A percentile compares a stretch with the other conserved stretches of the same genome.
Conservation (phyloP, 306 rosid genomes). For the Cercis canadensis region DNA sequence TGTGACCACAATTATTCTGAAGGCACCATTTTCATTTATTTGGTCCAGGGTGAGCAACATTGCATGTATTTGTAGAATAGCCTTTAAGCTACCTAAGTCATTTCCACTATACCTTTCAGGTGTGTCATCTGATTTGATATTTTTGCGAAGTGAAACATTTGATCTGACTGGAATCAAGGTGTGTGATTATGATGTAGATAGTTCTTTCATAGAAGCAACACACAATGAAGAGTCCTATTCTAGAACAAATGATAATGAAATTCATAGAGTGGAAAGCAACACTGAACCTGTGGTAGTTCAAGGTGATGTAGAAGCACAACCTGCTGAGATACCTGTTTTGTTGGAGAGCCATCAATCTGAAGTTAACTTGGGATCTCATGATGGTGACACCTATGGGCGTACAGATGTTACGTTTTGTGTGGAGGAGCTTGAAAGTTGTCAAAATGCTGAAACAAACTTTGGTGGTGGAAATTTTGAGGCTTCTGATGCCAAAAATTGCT, state of each 20-base stretch:
- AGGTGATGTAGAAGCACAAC: constrained; percentile 55
- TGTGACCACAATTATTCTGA: constrained; percentile 1
- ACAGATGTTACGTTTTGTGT: constrained; percentile 28
- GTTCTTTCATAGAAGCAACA: constrained; percentile 49
- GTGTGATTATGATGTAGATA: constrained; percentile 49
- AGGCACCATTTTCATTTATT: not conserved
- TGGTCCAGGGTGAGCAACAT: constrained; percentile 5
- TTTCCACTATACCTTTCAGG: constrained; percentile 62
- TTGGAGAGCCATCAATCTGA: constrained; percentile 47
- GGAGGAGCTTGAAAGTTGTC: constrained; percentile 45
- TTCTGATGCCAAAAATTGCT: constrained; percentile 49
- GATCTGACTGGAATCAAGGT: constrained; percentile 65
- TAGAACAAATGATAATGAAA: constrained; percentile 47
- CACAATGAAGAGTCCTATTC: constrained; percentile 56
- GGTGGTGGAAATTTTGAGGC: constrained; percentile 46
- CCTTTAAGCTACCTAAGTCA: constrained; percentile 18
- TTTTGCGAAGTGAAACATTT: constrained; percentile 60
- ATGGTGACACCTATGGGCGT: constrained; percentile 41
- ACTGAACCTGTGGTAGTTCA: constrained; percentile 44
- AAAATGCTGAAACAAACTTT: constrained; percentile 54
- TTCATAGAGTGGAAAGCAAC: constrained; percentile 42
- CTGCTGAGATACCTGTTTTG: constrained; percentile 43
- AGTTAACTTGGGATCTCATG: constrained; percentile 51
- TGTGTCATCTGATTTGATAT: constrained; percentile 60
- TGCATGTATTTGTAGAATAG: constrained; percentile 13